Evolutionary conservation across 2,329 filamentous ascomycete genomes (phyloP).

Genomic region (Diplocarpon rosae): DNA sequence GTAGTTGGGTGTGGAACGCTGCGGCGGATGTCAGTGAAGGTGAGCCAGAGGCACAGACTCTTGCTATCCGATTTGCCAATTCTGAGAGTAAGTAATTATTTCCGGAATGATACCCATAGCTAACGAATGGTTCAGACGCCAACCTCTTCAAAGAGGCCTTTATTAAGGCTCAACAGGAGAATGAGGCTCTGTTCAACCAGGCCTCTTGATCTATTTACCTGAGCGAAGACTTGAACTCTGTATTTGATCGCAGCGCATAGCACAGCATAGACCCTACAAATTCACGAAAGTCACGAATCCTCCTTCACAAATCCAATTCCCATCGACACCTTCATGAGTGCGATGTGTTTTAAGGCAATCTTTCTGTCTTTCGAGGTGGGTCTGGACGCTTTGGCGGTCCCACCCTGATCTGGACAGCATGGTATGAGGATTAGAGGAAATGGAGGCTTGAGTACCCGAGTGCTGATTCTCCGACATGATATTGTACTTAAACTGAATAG

Average conservation of each 20-base stretch:
- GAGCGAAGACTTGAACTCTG: slow-evolving; percentile 8
- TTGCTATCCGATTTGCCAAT: slow-evolving; percentile 97
- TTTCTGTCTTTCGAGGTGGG: slow-evolving; percentile 14
- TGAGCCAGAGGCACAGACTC: slow-evolving; percentile 87
- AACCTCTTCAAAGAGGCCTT: slow-evolving; percentile 97
- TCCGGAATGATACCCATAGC: not conserved
- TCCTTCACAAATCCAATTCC: slow-evolving; percentile 14
- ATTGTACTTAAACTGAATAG: slow-evolving; percentile 29
- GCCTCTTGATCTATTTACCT: slow-evolving; percentile 22
- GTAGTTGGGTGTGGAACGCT: slow-evolving; percentile 99
- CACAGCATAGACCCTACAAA: slow-evolving; percentile 14
- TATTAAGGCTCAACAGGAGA: slow-evolving; percentile 93
- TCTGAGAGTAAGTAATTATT: slow-evolving; percentile 63
- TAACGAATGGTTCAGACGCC: slow-evolving; percentile 53
- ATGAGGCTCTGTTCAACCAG: slow-evolving; percentile 71
- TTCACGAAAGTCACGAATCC: slow-evolving; percentile 22
- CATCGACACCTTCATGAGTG: slow-evolving; percentile 14
- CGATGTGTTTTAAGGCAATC: slow-evolving; percentile 16
- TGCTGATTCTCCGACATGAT: slow-evolving; percentile 18
- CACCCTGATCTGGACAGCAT: slow-evolving; percentile 12
- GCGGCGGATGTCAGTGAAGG: slow-evolving; percentile 97
- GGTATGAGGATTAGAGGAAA: slow-evolving; percentile 22
- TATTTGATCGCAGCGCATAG: slow-evolving; percentile 11
- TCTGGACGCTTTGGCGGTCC: slow-evolving; percentile 17
- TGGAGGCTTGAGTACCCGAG: slow-evolving; percentile 14